These are phyloP conservation scores for Otatea glauca DNA, from an alignment of 176 grass and related monocot genomes.

Conservation along the genomic window DNA sequence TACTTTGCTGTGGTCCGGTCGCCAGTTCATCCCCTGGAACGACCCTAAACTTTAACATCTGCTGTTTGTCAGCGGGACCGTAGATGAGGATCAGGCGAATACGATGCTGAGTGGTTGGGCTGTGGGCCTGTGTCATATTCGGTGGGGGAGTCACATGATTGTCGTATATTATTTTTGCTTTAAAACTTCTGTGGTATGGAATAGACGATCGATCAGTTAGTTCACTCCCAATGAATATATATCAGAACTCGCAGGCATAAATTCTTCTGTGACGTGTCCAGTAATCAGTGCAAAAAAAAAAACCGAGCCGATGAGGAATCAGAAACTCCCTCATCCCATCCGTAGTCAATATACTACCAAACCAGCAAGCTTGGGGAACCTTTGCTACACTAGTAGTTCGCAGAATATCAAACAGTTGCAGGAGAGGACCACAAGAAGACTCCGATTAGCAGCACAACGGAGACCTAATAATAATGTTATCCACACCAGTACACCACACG, in stretches of 20 bases:
- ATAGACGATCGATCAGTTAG: not conserved
- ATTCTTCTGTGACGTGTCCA: not conserved
- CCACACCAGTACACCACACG: not conserved
- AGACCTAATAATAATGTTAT: not conserved
- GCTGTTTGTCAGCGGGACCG: not conserved
- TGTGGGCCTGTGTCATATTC: conserved; percentile 20
- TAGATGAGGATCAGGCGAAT: not conserved
- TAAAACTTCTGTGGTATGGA: not conserved
- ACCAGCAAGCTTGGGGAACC: not conserved
- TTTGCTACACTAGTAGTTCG: not conserved
- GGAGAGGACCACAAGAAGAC: not conserved
- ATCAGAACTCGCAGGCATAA: not conserved
- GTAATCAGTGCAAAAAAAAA: not conserved
- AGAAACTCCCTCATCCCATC: not conserved
- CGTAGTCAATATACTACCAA: no score
- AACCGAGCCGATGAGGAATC: not conserved
- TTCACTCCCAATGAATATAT: not conserved
- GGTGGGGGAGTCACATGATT: not conserved
- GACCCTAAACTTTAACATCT: not conserved
- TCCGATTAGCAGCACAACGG: not conserved
- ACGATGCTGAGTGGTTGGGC: not conserved
- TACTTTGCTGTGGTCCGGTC: no score
- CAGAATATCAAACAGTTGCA: not conserved
- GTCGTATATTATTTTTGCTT: not conserved
- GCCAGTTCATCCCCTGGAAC: no score